Evolutionary conservation across 2,329 filamentous ascomycete species (phyloP).

Genomic region (Aspergillus unguis): DNA sequence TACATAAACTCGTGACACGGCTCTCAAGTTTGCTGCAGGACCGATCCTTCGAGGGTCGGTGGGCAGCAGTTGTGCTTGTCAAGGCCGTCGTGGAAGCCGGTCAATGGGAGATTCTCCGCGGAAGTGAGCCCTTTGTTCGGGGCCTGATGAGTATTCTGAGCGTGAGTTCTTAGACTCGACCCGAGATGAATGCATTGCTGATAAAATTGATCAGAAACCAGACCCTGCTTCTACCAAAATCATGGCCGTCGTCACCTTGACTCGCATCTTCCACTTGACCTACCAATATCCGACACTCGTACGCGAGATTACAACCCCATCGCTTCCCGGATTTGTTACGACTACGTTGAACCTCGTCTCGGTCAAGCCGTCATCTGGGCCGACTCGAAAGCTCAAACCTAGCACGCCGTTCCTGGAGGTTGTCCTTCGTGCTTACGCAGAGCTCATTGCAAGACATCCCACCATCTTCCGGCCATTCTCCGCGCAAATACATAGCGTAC

Average conservation of each 20-base stretch:
- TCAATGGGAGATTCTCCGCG: slow-evolving; percentile 76
- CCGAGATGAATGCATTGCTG: slow-evolving; percentile 9
- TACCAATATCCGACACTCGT: slow-evolving; percentile 79
- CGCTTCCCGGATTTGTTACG: slow-evolving; percentile 69
- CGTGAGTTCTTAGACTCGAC: slow-evolving; percentile 43
- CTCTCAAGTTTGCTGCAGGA: slow-evolving; percentile 76
- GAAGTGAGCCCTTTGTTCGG: slow-evolving; percentile 70
- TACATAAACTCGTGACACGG: slow-evolving; percentile 78
- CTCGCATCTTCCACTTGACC: slow-evolving; percentile 78
- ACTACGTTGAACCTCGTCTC: slow-evolving; percentile 65
- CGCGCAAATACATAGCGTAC: slow-evolving; percentile 62
- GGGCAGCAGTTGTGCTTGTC: slow-evolving; percentile 71
- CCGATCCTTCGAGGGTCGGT: slow-evolving; percentile 68
- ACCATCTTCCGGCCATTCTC: slow-evolving; percentile 77
- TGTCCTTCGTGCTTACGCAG: slow-evolving; percentile 67
- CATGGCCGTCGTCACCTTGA: slow-evolving; percentile 71
- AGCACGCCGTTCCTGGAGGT: slow-evolving; percentile 59
- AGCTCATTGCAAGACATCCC: slow-evolving; percentile 74
- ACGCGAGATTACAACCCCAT: slow-evolving; percentile 83
- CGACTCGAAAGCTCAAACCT: slow-evolving; percentile 32
- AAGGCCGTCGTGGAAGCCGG: slow-evolving; percentile 80
- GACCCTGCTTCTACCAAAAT: slow-evolving; percentile 73
- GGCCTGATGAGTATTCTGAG: slow-evolving; percentile 71
- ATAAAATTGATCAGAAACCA: slow-evolving; percentile 58
- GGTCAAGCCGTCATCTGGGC: slow-evolving; percentile 45